phyloP scores from a whole-genome alignment of 1,284 basidiomycete species.

The Irpex sp. region DNA sequence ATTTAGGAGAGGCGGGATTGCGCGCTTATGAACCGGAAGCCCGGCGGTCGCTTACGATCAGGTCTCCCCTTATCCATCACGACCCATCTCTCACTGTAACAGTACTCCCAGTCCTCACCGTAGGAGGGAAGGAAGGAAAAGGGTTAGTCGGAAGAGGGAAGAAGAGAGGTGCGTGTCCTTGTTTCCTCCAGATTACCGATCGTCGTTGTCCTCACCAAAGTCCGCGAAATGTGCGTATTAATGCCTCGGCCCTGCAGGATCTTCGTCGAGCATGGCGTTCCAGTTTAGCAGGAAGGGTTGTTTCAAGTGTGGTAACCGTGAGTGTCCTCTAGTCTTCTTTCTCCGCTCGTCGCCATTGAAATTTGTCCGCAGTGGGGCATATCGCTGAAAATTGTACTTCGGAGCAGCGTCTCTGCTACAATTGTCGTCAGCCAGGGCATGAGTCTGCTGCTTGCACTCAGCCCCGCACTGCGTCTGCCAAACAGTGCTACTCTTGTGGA shows the following conservation, averaged over 20 bases:
- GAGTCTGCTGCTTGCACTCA: conserved; percentile 85
- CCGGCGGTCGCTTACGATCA: conserved; percentile 3
- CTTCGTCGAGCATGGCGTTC: conserved; percentile 55
- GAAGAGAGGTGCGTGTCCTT: conserved; percentile 24
- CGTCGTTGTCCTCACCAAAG: background rate
- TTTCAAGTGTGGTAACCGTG: conserved; percentile 82
- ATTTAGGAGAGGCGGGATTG: background rate
- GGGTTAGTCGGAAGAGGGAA: conserved; percentile 43
- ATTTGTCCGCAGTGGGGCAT: conserved; percentile 63
- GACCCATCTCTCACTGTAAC: conserved; percentile 29
- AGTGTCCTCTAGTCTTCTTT: conserved; percentile 29
- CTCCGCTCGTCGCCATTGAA: conserved; percentile 14
- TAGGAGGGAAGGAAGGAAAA: conserved; percentile 39
- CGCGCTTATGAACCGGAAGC: background rate
- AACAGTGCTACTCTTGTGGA: conserved; percentile 79
- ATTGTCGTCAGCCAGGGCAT: conserved; percentile 86
- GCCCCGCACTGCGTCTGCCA: conserved; percentile 70
- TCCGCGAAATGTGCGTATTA: background rate
- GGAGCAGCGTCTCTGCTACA: conserved; percentile 85
- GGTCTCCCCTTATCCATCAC: conserved; percentile 22
- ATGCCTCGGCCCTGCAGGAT: conserved; percentile 13
- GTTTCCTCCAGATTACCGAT: background rate
- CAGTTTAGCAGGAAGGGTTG: conserved; percentile 79
- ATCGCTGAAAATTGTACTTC: conserved; percentile 87
- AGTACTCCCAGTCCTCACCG: conserved; percentile 33